Base-by-base conservation (phyloP, 106 monocot species). In the Dendrobium chrysotoxum region DNA sequence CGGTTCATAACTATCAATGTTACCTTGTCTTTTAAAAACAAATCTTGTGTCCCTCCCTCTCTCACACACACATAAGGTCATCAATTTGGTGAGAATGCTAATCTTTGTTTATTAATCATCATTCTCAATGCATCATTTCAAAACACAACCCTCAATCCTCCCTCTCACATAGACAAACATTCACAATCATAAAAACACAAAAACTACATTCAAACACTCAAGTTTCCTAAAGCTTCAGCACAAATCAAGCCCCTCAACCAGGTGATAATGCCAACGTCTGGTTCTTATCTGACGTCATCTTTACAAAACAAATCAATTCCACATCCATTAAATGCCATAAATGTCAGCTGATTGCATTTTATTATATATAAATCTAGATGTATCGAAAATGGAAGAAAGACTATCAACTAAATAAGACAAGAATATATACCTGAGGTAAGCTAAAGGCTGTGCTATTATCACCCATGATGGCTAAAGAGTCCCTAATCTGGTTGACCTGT, bases 371-470 rank as follows among this genome's bases (percentile, higher is more conserved):
- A 26, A 28, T 67, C n/a, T 26, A 28, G 3, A 28, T 26, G 4
- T 67, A 26, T 28, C 28, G 28, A n/a, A 28, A 67, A 67, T 67
- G 66, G 11, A 67, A 67, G 25, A 73, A 40, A 75, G 40, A 53
- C 7, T 54, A 44, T 54, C 57, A 76, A 76, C 5, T 28, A 77
- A 70, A 31, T 40, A 26, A 47, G 26, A 47, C 40, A 76, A 12
- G 23, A 82, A 79, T 50, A 4, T 15, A 25, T 76, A 99, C 98
- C 91, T 99, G 98, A 53, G 98, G 98, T 84, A 99, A 88, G 81
- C 98, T 95, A 93, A 93, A 99, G 17, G 98, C 92, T 15, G 93
- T 93, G 57, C 80, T 93, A 78, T 93, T 93, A 71, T 90, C 85
- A 25, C 90, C 93, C 93, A 93, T 90, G 54, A 91, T 77, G 38